Evolutionary conservation across 805 yeast genomes (phyloP).

Genomic region (Candida ovalis): DNA sequence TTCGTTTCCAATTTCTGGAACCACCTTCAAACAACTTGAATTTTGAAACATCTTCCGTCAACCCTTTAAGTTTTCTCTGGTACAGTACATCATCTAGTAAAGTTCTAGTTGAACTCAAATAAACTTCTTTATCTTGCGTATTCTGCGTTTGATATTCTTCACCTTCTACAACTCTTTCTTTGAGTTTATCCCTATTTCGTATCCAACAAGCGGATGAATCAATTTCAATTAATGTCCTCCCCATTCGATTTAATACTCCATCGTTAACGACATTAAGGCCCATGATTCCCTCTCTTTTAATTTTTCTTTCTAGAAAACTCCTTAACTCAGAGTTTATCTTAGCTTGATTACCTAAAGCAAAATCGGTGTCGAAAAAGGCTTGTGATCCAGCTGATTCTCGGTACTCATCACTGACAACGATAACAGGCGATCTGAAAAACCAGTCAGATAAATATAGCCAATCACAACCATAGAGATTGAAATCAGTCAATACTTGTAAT

Average conservation of each 20-base stretch:
- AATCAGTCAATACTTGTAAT: slow-evolving; percentile 79
- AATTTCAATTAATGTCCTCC: slow-evolving; percentile 63
- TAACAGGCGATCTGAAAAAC: slow-evolving; percentile 56
- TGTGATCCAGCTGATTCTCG: slow-evolving; percentile 10
- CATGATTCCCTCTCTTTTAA: slow-evolving; percentile 8
- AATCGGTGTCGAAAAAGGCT: slow-evolving; percentile 23
- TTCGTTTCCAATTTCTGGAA: slow-evolving; percentile 20
- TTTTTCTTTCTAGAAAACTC: slow-evolving; percentile 26
- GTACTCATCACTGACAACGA: slow-evolving; percentile 8
- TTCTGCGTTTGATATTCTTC: neutral
- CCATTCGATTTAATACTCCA: slow-evolving; percentile 45
- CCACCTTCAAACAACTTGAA: slow-evolving; percentile 25
- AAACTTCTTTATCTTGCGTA: slow-evolving; percentile 16
- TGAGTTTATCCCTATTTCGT: slow-evolving; percentile 45
- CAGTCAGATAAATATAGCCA: slow-evolving; percentile 54
- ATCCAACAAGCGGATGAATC: slow-evolving; percentile 66
- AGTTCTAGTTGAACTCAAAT: slow-evolving; percentile 46
- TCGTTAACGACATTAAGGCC: slow-evolving; percentile 28
- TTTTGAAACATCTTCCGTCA: slow-evolving; percentile 26
- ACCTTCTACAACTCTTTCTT: slow-evolving; percentile 27
- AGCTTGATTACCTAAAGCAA: slow-evolving; percentile 18
- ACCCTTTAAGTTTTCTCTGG: slow-evolving; percentile 43
- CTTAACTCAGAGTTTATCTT: slow-evolving; percentile 33
- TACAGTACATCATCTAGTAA: slow-evolving; percentile 56
- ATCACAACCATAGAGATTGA: slow-evolving; percentile 78